These are phyloP conservation scores for Rutstroemia sp. DNA, from an alignment of 2,329 filamentous ascomycete species.

Conservation along the genomic window DNA sequence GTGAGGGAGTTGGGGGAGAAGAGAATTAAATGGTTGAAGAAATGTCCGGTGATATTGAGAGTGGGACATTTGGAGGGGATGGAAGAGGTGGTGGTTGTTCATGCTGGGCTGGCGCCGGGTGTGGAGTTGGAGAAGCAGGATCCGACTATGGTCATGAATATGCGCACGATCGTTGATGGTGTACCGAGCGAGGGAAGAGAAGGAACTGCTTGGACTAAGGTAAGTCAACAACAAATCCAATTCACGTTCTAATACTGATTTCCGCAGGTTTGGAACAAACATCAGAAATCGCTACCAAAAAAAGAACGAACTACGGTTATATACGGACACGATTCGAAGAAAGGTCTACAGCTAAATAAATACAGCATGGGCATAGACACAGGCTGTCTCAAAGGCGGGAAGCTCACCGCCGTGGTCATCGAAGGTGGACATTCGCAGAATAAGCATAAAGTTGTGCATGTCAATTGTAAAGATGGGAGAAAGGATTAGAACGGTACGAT, in stretches of 20 bases:
- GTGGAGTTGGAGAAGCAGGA: conserved; percentile 63
- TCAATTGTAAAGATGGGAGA: conserved; percentile 25
- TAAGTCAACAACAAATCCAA: conserved; percentile 9
- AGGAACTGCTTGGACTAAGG: conserved; percentile 28
- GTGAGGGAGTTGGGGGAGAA: conserved; percentile 30
- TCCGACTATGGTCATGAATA: conserved; percentile 81
- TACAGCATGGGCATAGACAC: conserved; percentile 84
- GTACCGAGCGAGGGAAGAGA: conserved; percentile 23
- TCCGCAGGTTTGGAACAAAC: conserved; percentile 45
- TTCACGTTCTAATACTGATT: conserved; percentile 11
- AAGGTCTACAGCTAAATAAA: conserved; percentile 56
- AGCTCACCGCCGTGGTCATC: conserved; percentile 71
- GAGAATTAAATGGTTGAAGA: conserved; percentile 62
- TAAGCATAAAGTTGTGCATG: conserved; percentile 24
- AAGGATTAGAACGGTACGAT: neutral
- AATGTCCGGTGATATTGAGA: conserved; percentile 70
- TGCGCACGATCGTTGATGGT: conserved; percentile 53
- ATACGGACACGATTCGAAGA: conserved; percentile 79
- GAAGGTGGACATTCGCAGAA: conserved; percentile 41
- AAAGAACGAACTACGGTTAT: conserved; percentile 56
- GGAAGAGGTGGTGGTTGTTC: conserved; percentile 67
- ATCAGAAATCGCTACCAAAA: conserved; percentile 34
- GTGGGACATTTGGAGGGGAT: conserved; percentile 54
- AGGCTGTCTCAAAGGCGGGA: conserved; percentile 68
- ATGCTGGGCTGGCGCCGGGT: conserved; percentile 77